These are phyloP conservation scores for Sicyos edulis DNA, from an alignment of 306 rosid species.

Conservation along the genomic window DNA sequence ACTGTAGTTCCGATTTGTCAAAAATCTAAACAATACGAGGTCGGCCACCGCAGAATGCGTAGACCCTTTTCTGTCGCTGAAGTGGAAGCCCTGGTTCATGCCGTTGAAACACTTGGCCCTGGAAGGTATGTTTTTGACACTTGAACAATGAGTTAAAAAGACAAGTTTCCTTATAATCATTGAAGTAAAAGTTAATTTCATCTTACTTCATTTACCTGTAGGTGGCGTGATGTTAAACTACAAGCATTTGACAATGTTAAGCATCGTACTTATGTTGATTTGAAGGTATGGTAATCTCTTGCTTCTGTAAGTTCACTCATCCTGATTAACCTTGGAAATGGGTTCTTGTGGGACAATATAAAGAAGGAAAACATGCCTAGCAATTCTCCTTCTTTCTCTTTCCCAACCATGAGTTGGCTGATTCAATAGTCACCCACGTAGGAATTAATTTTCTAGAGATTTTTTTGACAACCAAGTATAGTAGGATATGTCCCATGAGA, in stretches of 20 bases:
- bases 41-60: slow-evolving; percentile 69
- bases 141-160: background rate
- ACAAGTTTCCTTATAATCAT: background rate
- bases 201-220: no score
- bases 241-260: slow-evolving; percentile 66
- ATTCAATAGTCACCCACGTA: no score
- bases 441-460: no score
- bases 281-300: slow-evolving; percentile 49
- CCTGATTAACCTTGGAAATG: background rate
- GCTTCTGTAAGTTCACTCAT: slow-evolving; percentile 5
- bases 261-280: slow-evolving; percentile 86
- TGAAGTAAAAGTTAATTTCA: no score
- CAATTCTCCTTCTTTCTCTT: no score
- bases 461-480: no score
- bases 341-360: background rate
- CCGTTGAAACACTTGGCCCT: slow-evolving; percentile 85
- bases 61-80: slow-evolving; percentile 86
- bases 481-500: no score
- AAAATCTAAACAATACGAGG: slow-evolving; percentile 55
- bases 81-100: slow-evolving; percentile 90
- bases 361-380: no score
- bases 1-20: slow-evolving; percentile 40
- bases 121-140: slow-evolving; percentile 49
- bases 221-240: slow-evolving; percentile 97
- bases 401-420: no score